Percentiles rank a stretch among this genome's conserved stretches.
Evolutionary conservation across 1,284 basidiomycete species (phyloP).

Genomic region (Cryptococcus sp.): DNA sequence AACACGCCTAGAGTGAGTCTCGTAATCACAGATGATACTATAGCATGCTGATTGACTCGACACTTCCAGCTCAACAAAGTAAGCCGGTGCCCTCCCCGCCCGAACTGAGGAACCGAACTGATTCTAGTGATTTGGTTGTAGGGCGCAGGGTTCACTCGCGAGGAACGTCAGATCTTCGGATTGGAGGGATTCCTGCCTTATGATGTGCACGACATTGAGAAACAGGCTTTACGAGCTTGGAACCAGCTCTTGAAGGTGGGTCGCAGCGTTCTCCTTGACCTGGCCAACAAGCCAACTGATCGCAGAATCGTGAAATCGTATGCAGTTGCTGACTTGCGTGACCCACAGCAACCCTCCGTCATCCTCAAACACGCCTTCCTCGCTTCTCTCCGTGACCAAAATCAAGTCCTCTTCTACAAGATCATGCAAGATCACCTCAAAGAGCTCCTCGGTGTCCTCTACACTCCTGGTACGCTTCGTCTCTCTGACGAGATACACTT

Average conservation of each 20-base stretch:
- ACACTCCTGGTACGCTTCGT: constrained; percentile 55
- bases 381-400: constrained; percentile 58
- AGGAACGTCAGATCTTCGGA: constrained; percentile 70
- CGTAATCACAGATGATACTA: background rate
- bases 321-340: background rate
- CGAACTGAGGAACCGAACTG: background rate
- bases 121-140: constrained; percentile 15
- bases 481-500: background rate
- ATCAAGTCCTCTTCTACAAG: constrained; percentile 72
- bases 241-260: constrained; percentile 59
- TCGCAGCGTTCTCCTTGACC: background rate
- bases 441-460: constrained; percentile 74
- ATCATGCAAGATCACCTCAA: constrained; percentile 67
- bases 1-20: constrained; percentile 43
- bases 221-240: constrained; percentile 69
- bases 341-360: constrained; percentile 42
- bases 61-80: constrained; percentile 45
- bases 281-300: too few species aligned
- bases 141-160: constrained; percentile 70
- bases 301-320: background rate
- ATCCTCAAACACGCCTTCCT: constrained; percentile 57
- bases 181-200: constrained; percentile 76
- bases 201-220: constrained; percentile 71
- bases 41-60: background rate
- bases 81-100: background rate